These are phyloP conservation scores for Plasmopara halstedii DNA, from an alignment of 352 stramenopile genomes.

Conservation along the genomic window DNA sequence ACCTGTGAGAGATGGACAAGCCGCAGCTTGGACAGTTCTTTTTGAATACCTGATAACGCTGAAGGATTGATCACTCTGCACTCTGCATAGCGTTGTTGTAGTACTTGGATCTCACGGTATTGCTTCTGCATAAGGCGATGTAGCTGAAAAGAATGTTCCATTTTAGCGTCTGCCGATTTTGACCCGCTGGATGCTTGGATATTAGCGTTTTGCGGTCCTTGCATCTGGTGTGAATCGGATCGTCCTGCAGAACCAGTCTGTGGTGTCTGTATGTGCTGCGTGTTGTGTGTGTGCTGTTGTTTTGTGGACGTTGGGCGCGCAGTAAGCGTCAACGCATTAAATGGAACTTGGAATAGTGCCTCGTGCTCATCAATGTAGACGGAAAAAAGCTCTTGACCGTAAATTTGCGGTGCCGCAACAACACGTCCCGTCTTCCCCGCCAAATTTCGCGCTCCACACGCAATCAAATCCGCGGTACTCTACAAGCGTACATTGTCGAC, in stretches of 20 bases:
- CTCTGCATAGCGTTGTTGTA: slow-evolving; percentile 81
- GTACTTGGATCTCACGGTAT: slow-evolving; percentile 79
- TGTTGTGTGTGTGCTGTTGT: slow-evolving; percentile 32
- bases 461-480: slow-evolving; percentile 65
- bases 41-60: slow-evolving; percentile 71
- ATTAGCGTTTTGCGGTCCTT: slow-evolving; percentile 15
- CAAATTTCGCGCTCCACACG: slow-evolving; percentile 65
- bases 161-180: slow-evolving; percentile 55
- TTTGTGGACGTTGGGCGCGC: slow-evolving; percentile 30
- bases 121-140: slow-evolving; percentile 84
- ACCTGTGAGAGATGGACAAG: slow-evolving; percentile 80
- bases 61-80: slow-evolving; percentile 61
- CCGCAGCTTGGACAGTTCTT: slow-evolving; percentile 77
- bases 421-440: slow-evolving; percentile 68
- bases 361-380: slow-evolving; percentile 82
- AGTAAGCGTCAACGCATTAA: slow-evolving; percentile 63
- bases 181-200: slow-evolving; percentile 12
- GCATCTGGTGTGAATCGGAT: slow-evolving; percentile 21
- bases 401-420: slow-evolving; percentile 64
- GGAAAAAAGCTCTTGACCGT: slow-evolving; percentile 72
- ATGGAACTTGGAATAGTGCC: slow-evolving; percentile 72
- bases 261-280: slow-evolving; percentile 31
- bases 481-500: slow-evolving; percentile 12
- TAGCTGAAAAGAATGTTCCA: slow-evolving; percentile 82
- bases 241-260: slow-evolving; percentile 15